Conservation (phyloP, 1,139 yeast species). For the Lodderomyces pseudojiufengensis region DNA sequence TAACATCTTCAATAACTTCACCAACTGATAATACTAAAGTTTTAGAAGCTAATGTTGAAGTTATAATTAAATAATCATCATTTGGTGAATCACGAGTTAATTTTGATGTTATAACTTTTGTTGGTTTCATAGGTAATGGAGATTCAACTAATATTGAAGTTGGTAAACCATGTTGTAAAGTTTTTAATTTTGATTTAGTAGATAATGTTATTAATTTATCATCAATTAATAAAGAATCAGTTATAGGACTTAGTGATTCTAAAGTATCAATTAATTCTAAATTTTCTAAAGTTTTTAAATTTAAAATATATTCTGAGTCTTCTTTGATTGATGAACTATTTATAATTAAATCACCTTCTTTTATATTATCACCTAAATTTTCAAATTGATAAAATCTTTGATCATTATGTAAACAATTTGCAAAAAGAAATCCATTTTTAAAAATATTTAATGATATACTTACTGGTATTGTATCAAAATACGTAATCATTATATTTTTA, state of each 20-base stretch:
- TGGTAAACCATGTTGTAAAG: slow-evolving; percentile 57
- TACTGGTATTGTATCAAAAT: slow-evolving; percentile 73
- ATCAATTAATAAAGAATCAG: slow-evolving; percentile 41
- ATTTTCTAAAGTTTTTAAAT: slow-evolving; percentile 45
- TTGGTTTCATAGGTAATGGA: slow-evolving; percentile 64
- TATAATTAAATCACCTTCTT: slow-evolving; percentile 28
- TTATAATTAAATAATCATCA: slow-evolving; percentile 65
- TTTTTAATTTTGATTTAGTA: slow-evolving; percentile 43
- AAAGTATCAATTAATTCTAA: slow-evolving; percentile 54
- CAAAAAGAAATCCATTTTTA: slow-evolving; percentile 72
- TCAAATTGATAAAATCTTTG: slow-evolving; percentile 73
- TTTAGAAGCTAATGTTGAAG: slow-evolving; percentile 53
- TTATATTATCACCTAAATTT: slow-evolving; percentile 50
- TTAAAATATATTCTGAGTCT: slow-evolving; percentile 11
- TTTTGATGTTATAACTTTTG: slow-evolving; percentile 59
- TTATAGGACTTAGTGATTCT: slow-evolving; percentile 55
- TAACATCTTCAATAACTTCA: slow-evolving; percentile 74
- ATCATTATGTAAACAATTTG: slow-evolving; percentile 60
- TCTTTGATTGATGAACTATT: slow-evolving; percentile 1
- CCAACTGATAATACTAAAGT: slow-evolving; percentile 77
- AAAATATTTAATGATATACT: slow-evolving; percentile 56
- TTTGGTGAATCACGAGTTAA: slow-evolving; percentile 37
- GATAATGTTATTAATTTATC: slow-evolving; percentile 27
- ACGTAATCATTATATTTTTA: slow-evolving; percentile 32
- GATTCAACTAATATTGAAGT: slow-evolving; percentile 65